These are phyloP conservation scores for Tetracladium maxilliforme DNA, from an alignment of 2,329 filamentous ascomycete genomes.

Conservation along the genomic window DNA sequence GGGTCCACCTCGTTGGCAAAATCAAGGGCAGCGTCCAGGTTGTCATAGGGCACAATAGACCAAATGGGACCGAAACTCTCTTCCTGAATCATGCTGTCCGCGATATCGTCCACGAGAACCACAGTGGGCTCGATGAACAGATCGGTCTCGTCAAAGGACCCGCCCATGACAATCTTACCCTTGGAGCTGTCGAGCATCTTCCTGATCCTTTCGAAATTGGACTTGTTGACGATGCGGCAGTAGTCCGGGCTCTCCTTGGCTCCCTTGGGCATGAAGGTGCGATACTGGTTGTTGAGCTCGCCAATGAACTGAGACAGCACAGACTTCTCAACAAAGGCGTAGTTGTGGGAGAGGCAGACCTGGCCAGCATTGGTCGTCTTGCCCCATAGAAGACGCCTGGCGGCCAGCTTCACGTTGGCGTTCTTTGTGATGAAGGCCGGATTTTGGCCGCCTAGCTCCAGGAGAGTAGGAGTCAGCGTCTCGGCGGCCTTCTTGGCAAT, in stretches of 20 bases:
- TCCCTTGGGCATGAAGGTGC: constrained; percentile 74
- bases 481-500: constrained; percentile 81
- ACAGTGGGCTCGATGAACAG: constrained; percentile 85
- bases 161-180: constrained; percentile 79
- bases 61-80: constrained; percentile 94
- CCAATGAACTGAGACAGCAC: constrained; percentile 58
- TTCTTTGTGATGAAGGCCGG: constrained; percentile 83
- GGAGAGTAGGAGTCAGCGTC: constrained; percentile 70
- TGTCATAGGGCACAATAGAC: constrained; percentile 62
- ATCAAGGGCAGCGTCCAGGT: constrained; percentile 72
- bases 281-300: constrained; percentile 55
- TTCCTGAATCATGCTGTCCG: constrained; percentile 66
- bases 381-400: constrained; percentile 74
- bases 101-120: constrained; percentile 61
- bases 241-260: constrained; percentile 66
- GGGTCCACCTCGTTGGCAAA: constrained; percentile 69
- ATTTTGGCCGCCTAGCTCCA: constrained; percentile 86
- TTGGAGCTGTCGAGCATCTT: constrained; percentile 74
- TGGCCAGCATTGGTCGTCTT: constrained; percentile 82
- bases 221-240: constrained; percentile 64
- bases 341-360: constrained; percentile 87
- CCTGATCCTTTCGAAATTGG: constrained; percentile 72
- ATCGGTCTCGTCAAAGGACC: constrained; percentile 63
- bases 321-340: constrained; percentile 67
- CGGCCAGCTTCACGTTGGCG: constrained; percentile 66